Base-by-base conservation (phyloP, 2,329 filamentous ascomycete species). In the Hansfordia pulvinata region DNA sequence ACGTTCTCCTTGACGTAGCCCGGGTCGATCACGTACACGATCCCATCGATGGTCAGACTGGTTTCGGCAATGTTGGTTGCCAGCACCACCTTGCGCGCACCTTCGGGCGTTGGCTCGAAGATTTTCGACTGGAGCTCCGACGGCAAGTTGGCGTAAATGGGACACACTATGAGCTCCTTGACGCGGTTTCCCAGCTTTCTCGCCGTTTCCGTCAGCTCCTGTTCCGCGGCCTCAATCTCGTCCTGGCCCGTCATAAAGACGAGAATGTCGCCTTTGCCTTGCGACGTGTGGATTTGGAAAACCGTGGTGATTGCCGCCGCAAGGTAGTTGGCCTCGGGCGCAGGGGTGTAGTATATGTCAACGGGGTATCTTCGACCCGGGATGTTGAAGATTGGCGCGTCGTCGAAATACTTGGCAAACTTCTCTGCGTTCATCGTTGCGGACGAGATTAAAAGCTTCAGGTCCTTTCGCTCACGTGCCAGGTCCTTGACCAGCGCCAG, bases 41-140 rank as follows among this genome's bases (percentile, higher is more conserved):
- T 93, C 10, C 86, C 88, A 47, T 96, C 86, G 31, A 98, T 93
- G 0, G 90, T 98, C 44, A 98, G 57, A 60, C 76, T 85, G 0
- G 90, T 98, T 51, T 98, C 90, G 3, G 90, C 90, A 50, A 98
- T 96, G 46, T 98, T 98, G 3, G 90, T 96, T 0, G 88, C 85
- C 19, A 96, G 57, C 0, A 98, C 84, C 0, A 96, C 84, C 47
- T 96, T 98, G 16, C 90, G 70, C 0, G 81, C 77, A 11, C 77
- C 77, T 0, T 78, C 71, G 0, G 90, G 88, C 1, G 88, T 93
- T 0, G 86, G 85, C 42, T 93, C 84, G 43, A 98, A 98, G 37
- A 96, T 93, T 47, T 88, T 88, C 25, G 79, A 72, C 47, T 98
- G 90, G 2, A 93, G 57, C 31, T 96, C 86, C 0, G 84, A 85